Conservation (phyloP, 108 stramenopile genomes). For the Cyclostephanos tholiformis region DNA sequence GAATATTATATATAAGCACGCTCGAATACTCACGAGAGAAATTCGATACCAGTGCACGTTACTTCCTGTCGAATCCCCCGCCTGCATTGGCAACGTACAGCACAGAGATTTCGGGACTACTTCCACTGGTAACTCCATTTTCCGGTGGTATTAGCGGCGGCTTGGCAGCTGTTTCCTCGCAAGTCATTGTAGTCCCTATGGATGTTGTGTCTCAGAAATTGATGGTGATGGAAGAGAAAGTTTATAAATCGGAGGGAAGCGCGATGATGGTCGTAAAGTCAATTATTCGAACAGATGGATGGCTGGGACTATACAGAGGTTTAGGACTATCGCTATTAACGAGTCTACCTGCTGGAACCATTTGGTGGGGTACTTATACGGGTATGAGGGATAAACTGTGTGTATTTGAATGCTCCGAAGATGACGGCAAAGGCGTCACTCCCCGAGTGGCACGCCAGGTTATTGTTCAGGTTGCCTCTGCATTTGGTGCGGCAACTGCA, state of each 20-base stretch:
- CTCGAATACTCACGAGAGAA: slow-evolving; percentile 50
- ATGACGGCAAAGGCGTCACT: neutral
- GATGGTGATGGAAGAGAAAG: slow-evolving; percentile 48
- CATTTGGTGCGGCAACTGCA: slow-evolving; percentile 49
- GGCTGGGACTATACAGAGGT: slow-evolving; percentile 49
- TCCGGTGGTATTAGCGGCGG: slow-evolving; percentile 61
- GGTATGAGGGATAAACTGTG: slow-evolving; percentile 48
- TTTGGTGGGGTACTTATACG: slow-evolving; percentile 62
- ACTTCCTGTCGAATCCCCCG: slow-evolving; percentile 44
- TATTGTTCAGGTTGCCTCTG: slow-evolving; percentile 47
- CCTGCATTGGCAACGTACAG: slow-evolving; percentile 11
- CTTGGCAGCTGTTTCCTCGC: slow-evolving; percentile 55
- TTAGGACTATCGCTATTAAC: slow-evolving; percentile 58
- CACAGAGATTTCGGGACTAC: slow-evolving; percentile 19
- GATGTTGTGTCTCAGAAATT: slow-evolving; percentile 62
- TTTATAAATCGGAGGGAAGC: slow-evolving; percentile 33
- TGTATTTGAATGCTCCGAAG: neutral
- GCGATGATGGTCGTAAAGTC: slow-evolving; percentile 29
- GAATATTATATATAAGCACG: slow-evolving; percentile 49
- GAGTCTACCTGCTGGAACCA: slow-evolving; percentile 52
- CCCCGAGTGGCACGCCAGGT: slow-evolving; percentile 32
- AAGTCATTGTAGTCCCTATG: slow-evolving; percentile 61
- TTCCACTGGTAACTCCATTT: slow-evolving; percentile 46
- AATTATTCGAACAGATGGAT: slow-evolving; percentile 40
- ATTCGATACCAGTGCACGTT: slow-evolving; percentile 22